phyloP scores from a whole-genome alignment of 2,329 filamentous ascomycete species.

The Spiromastix sp. region DNA sequence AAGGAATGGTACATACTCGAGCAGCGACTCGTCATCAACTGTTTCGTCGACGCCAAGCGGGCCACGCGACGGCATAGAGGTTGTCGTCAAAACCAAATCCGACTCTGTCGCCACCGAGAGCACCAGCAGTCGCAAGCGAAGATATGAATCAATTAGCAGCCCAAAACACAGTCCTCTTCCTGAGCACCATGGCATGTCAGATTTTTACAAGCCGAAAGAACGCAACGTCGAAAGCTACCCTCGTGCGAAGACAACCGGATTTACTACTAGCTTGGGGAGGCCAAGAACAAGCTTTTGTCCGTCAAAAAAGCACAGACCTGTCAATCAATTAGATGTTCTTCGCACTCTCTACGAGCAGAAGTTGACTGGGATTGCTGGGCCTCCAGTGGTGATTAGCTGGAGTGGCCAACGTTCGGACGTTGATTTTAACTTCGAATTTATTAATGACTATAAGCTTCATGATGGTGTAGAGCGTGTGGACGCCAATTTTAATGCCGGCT shows the following conservation, averaged over 20 bases:
- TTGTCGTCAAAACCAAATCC: background rate
- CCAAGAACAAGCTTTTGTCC: background rate
- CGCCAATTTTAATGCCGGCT: conserved; percentile 24
- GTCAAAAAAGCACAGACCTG: background rate
- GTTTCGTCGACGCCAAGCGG: background rate
- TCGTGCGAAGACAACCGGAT: background rate
- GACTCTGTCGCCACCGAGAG: background rate
- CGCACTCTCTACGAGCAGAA: conserved; percentile 15
- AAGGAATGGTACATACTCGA: background rate
- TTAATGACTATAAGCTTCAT: conserved; percentile 25
- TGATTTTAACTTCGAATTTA: conserved; percentile 28
- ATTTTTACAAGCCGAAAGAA: conserved; percentile 3
- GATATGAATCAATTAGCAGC: too few relatives aligned
- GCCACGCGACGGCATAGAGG: background rate
- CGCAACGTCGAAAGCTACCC: background rate
- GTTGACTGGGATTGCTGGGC: conserved; percentile 18
- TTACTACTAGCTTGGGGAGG: background rate
- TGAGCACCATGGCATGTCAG: conserved; percentile 5
- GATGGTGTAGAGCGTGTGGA: conserved; percentile 20
- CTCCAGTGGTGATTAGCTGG: conserved; percentile 16
- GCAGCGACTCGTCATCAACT: background rate
- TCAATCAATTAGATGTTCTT: background rate
- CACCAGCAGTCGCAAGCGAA: background rate
- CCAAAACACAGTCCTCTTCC: background rate
- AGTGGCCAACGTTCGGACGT: conserved; percentile 13